These are phyloP conservation scores for Prunus fruticosa DNA, from an alignment of 306 rosid genomes.

Conservation along the genomic window DNA sequence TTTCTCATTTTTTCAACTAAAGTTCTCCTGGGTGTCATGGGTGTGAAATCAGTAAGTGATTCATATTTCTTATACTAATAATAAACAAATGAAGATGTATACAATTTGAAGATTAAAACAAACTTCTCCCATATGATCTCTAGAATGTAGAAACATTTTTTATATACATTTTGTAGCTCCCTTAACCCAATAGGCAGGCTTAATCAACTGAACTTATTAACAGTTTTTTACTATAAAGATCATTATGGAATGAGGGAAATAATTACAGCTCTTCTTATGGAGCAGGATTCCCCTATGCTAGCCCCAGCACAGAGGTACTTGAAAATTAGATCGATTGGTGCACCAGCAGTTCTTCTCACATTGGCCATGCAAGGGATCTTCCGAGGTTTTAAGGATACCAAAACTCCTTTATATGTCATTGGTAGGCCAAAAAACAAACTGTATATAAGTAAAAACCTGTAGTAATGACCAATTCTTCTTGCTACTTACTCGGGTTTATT, in stretches of 20 bases:
- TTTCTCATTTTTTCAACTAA: conserved; percentile 67
- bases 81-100: too few species aligned
- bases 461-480: not conserved
- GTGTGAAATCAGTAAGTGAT: conserved; percentile 69
- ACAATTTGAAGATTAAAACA: too few species aligned
- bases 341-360: conserved; percentile 99
- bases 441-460: not conserved
- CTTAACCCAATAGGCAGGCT: too few species aligned
- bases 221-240: too few species aligned
- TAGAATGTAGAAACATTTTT: too few species aligned
- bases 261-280: conserved; percentile 2
- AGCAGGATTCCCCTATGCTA: conserved; percentile 79
- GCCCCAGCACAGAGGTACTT: conserved; percentile 71
- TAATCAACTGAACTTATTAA: too few species aligned
- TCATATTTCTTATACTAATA: not conserved
- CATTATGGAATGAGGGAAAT: not conserved
- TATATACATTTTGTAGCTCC: too few species aligned
- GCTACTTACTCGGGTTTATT: not conserved
- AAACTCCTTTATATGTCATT: conserved; percentile 86
- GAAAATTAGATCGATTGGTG: conserved; percentile 77
- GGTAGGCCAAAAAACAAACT: conserved; percentile 36
- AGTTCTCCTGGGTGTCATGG: conserved; percentile 75
- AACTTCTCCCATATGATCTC: too few species aligned
- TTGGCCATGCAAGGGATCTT: conserved; percentile 98
- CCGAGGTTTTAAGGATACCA: conserved; percentile 95